A percentile compares a stretch with the other conserved stretches of the same genome.
phyloP scores from a whole-genome alignment of 2,329 filamentous ascomycete species.

The Rugonectria rugulosa region DNA sequence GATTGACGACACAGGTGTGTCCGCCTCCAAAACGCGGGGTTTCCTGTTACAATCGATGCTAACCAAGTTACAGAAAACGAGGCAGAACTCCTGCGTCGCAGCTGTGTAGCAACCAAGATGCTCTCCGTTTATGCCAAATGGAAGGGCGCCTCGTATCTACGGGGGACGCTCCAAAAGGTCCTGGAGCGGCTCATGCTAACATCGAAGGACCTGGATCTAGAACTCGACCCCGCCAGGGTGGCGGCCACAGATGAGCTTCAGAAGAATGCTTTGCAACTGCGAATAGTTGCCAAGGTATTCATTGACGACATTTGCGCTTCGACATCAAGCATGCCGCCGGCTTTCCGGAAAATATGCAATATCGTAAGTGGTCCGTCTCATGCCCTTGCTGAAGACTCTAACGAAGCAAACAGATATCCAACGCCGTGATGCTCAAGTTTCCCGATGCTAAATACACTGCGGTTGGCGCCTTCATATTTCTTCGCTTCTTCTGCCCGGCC shows the following conservation, averaged over 20 bases:
- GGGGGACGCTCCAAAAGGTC: slow-evolving; percentile 70
- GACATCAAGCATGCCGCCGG: slow-evolving; percentile 64
- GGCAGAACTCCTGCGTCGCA: slow-evolving; percentile 70
- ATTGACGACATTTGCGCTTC: slow-evolving; percentile 75
- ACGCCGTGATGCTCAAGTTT: slow-evolving; percentile 69
- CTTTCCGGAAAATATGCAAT: slow-evolving; percentile 72
- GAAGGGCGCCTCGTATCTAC: slow-evolving; percentile 71
- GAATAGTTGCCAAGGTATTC: slow-evolving; percentile 74
- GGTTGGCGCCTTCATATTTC: slow-evolving; percentile 74
- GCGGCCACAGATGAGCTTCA: slow-evolving; percentile 67
- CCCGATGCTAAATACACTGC: slow-evolving; percentile 76
- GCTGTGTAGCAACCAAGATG: slow-evolving; percentile 77
- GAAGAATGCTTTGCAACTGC: slow-evolving; percentile 71
- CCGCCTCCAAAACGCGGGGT: neutral
- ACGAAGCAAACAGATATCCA: slow-evolving; percentile 57
- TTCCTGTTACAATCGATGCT: slow-evolving; percentile 13
- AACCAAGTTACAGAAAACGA: slow-evolving; percentile 62
- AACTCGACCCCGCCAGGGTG: slow-evolving; percentile 71
- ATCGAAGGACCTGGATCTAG: slow-evolving; percentile 72
- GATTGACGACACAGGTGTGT: slow-evolving; percentile 66
- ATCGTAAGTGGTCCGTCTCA: slow-evolving; percentile 58
- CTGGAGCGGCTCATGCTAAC: slow-evolving; percentile 71
- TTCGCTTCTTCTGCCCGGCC: slow-evolving; percentile 76
- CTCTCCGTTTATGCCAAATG: slow-evolving; percentile 75
- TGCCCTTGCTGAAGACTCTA: neutral